Percentiles rank a stretch among this genome's conserved stretches.
phyloP scores from a whole-genome alignment of 2,329 filamentous ascomycete species.

The Trichophyton simii region DNA sequence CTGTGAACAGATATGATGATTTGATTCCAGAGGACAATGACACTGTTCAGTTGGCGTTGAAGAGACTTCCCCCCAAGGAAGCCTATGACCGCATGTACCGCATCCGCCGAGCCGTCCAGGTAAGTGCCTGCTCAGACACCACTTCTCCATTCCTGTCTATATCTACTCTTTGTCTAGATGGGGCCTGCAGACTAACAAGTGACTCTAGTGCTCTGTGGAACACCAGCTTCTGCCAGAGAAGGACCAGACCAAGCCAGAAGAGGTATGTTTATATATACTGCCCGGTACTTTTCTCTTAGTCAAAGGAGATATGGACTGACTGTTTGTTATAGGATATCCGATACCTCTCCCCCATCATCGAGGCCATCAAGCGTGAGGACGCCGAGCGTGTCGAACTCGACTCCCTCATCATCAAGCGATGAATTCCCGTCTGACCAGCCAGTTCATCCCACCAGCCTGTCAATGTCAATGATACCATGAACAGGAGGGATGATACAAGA shows the following conservation, averaged over 20 bases:
- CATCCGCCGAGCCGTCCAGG: constrained; percentile 87
- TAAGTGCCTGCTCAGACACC: constrained; percentile 25
- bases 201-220: constrained; percentile 48
- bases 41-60: constrained; percentile 71
- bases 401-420: constrained; percentile 45
- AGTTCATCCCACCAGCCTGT: not conserved
- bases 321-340: constrained; percentile 45
- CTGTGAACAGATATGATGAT: constrained; percentile 65
- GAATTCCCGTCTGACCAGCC: not conserved
- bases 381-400: constrained; percentile 58
- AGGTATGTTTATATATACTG: constrained; percentile 37
- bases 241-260: constrained; percentile 56
- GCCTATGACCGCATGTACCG: constrained; percentile 96
- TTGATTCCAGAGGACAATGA: constrained; percentile 88
- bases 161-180: not conserved
- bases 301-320: not conserved
- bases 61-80: constrained; percentile 80
- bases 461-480: not conserved
- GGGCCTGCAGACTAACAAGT: not conserved
- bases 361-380: constrained; percentile 54
- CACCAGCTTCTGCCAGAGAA: constrained; percentile 52
- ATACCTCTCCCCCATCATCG: constrained; percentile 56
- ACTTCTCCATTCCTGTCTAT: not conserved
- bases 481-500: not conserved
- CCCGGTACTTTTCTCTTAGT: not conserved